Conservation (phyloP, 2,329 filamentous ascomycete species). For the Aspergillus pseudoglaucus region DNA sequence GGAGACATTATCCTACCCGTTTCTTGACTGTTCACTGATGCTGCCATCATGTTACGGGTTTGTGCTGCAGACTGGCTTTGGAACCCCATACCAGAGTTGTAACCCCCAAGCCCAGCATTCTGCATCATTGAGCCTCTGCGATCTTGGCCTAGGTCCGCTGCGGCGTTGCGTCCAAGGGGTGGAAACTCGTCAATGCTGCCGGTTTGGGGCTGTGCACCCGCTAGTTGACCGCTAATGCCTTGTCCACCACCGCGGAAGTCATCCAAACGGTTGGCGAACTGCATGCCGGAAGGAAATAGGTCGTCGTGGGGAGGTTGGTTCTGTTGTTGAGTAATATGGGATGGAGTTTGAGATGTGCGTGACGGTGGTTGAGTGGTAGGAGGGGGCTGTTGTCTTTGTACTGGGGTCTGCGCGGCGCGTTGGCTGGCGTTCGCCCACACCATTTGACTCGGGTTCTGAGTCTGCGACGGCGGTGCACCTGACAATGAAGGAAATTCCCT, state of each 20-base stretch:
- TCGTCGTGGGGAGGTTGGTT: constrained; percentile 44
- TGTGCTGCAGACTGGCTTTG: constrained; percentile 32
- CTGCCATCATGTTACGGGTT: constrained; percentile 24
- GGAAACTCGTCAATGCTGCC: constrained; percentile 56
- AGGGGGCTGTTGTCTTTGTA: constrained; percentile 46
- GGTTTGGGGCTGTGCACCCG: constrained; percentile 47
- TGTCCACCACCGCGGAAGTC: constrained; percentile 54
- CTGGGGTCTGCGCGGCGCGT: constrained; percentile 46
- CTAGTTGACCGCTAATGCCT: constrained; percentile 47
- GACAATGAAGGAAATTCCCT: constrained; percentile 60
- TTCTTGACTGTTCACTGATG: constrained; percentile 34
- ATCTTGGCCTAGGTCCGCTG: constrained; percentile 47
- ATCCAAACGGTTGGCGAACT: constrained; percentile 47
- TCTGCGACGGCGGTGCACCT: constrained; percentile 48
- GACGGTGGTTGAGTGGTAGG: constrained; percentile 37
- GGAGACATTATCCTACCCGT: constrained; percentile 31
- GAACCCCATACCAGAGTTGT: constrained; percentile 36
- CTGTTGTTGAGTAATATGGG: constrained; percentile 37
- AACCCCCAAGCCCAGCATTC: constrained; percentile 40
- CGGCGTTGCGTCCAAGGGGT: constrained; percentile 49
- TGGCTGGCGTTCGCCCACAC: constrained; percentile 54
- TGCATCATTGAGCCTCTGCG: constrained; percentile 47
- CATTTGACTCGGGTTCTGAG: constrained; percentile 46
- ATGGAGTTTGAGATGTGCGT: constrained; percentile 33
- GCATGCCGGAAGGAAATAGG: constrained; percentile 40